Evolutionary conservation across 331 rosid genomes (phyloP), one percentile per base, ranked within the genome.

Genomic region (Acacia pycnantha): DNA sequence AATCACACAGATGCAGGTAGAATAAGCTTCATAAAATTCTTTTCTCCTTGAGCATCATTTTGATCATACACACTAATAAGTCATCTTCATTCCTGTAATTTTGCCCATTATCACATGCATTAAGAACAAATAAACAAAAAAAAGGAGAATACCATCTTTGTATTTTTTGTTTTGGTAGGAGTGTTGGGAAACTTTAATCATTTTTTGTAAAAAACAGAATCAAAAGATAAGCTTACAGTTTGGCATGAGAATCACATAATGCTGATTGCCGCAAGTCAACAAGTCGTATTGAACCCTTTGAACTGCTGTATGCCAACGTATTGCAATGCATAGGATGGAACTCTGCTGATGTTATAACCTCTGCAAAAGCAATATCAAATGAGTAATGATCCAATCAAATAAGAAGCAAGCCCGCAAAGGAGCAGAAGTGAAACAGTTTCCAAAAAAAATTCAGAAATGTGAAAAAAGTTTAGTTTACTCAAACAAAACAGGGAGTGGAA

Each of bases 311-410:
- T 61, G 98, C 99, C 89, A 96, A 86, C 31, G 48, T 96, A 84
- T 96, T 96, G 84, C 99, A 96, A 85, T 96, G 98, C 76, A 88
- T 87, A 26, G 99, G 99, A 86, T 96, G 99, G 89, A 96, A 96
- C 82, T 96, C 98, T 70, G 99, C 99, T 53, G 97, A 94, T 64
- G 99, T 96, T 90, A 96, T 96, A 85, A 96, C 99, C 98, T 96
- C 99, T 96, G 90, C 87, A 90, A 79, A 80, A 84, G 82, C 35
- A 46, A 87, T 24, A 86, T 35, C 43, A 1, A 58, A 56, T 22
- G 84, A 50, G 64, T 59, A 54, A 29, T 44, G 12, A 70, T 41
- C 68, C 59, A 41, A 74, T 51, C 15, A 78, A 54, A 58, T 19
- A 70, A 4, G 31, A 65, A 61, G 65, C 26, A 27, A 73, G 78